A percentile compares a stretch with the other conserved stretches of the same genome.
phyloP scores from a whole-genome alignment of 2,329 filamentous ascomycete genomes.

The Claviceps arundinis region DNA sequence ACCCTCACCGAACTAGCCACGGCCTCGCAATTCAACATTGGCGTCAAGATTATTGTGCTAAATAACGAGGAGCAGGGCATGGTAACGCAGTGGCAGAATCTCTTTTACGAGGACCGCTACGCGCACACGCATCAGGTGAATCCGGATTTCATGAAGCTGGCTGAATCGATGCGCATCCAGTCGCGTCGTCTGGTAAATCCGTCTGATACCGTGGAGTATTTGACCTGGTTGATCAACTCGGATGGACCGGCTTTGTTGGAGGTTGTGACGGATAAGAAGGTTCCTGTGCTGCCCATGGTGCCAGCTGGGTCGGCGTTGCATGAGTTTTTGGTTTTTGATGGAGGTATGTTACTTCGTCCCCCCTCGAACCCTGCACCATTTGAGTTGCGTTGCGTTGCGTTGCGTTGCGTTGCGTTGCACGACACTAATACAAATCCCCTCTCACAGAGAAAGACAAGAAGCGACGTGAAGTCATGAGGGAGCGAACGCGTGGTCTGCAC shows the following conservation, averaged over 20 bases:
- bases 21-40: conserved; percentile 89
- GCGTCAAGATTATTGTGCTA: conserved; percentile 82
- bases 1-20: conserved; percentile 89
- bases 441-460: conserved; percentile 51
- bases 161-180: conserved; percentile 82
- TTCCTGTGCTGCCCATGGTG: conserved; percentile 96
- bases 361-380: too few relatives aligned
- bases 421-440: background rate
- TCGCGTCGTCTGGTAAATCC: conserved; percentile 59
- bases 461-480: conserved; percentile 52
- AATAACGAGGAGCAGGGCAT: conserved; percentile 98
- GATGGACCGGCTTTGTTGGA: conserved; percentile 90
- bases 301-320: conserved; percentile 76
- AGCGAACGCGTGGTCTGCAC: conserved; percentile 44
- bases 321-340: conserved; percentile 56
- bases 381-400: too few relatives aligned
- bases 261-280: conserved; percentile 81
- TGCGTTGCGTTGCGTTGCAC: too few relatives aligned
- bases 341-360: conserved; percentile 14
- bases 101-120: conserved; percentile 92
- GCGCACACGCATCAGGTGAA: conserved; percentile 89
- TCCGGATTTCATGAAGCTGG: conserved; percentile 88
- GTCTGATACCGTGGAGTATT: conserved; percentile 60
- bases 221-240: conserved; percentile 79
- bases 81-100: conserved; percentile 96